phyloP scores from a whole-genome alignment of 2,329 filamentous ascomycete species.

The Elsinoe arachidis region DNA sequence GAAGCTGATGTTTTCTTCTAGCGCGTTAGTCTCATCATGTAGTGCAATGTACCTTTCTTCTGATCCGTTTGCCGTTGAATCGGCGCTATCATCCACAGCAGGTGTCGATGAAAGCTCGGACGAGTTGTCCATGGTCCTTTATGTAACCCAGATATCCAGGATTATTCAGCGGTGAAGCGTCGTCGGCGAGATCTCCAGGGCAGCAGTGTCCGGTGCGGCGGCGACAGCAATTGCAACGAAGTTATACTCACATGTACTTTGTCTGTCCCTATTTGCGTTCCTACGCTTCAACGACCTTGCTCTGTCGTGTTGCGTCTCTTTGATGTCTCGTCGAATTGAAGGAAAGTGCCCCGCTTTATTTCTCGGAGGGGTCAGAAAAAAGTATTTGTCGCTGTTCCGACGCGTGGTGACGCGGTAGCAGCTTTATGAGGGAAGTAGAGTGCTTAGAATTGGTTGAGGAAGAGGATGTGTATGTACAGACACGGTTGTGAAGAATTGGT shows the following conservation, averaged over 20 bases:
- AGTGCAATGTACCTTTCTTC: too few species aligned
- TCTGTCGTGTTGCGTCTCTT: neutral
- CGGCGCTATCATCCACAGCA: too few species aligned
- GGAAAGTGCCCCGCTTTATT: constrained; percentile 8
- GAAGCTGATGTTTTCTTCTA: neutral
- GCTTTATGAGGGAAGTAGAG: neutral
- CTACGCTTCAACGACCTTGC: neutral
- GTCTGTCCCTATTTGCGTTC: neutral
- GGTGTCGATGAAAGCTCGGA: too few species aligned
- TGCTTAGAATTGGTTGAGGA: neutral
- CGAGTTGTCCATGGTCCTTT: neutral
- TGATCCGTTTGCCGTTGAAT: too few species aligned
- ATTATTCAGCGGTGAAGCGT: neutral
- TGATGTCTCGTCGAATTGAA: neutral
- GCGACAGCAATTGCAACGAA: neutral
- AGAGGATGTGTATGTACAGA: neutral
- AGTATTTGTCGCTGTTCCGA: neutral
- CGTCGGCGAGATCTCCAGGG: neutral
- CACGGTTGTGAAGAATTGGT: neutral
- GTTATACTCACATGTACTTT: neutral
- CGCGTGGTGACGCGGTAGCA: neutral
- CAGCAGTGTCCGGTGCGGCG: neutral
- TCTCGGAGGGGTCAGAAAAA: neutral
- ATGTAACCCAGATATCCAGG: neutral
- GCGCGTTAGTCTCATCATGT: too few species aligned